Evolutionary conservation across 2,329 filamentous ascomycete species (phyloP).

Genomic region (Gaeumannomyces sp.): DNA sequence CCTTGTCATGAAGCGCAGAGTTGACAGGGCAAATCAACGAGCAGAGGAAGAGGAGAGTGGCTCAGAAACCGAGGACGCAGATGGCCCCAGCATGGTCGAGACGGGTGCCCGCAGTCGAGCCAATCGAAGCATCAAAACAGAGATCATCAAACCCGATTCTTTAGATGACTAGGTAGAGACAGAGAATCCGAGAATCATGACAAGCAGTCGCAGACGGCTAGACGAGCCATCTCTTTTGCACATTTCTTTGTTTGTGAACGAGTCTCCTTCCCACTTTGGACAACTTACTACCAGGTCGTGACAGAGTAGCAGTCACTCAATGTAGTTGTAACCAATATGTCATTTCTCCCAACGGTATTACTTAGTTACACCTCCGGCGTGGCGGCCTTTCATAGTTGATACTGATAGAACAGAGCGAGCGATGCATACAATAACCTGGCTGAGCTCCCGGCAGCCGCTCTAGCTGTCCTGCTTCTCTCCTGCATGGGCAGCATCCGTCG

Average conservation of each 20-base stretch:
- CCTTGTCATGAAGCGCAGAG: conserved; percentile 48
- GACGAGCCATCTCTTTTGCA: too few species aligned
- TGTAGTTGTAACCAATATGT: background rate
- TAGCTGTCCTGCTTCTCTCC: conserved; percentile 10
- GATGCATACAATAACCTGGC: background rate
- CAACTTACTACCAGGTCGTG: too few species aligned
- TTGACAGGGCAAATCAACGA: conserved; percentile 44
- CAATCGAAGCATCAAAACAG: background rate
- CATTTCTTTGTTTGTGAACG: too few species aligned
- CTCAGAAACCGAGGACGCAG: conserved; percentile 4
- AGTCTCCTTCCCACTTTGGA: too few species aligned
- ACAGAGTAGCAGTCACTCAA: too few species aligned
- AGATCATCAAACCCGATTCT: background rate
- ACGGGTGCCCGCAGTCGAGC: conserved; percentile 3
- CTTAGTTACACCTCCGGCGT: background rate
- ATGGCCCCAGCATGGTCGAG: conserved; percentile 8
- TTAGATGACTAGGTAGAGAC: background rate
- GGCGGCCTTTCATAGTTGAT: background rate
- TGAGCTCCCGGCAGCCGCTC: background rate
- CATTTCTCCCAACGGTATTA: background rate
- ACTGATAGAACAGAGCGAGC: background rate
- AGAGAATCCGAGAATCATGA: background rate
- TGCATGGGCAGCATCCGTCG: conserved; percentile 29
- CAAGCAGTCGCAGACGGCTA: too few species aligned
- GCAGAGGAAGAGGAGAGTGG: conserved; percentile 4